phyloP scores from a whole-genome alignment of 2,329 filamentous ascomycete genomes.

The Sarocladium brachiariae region DNA sequence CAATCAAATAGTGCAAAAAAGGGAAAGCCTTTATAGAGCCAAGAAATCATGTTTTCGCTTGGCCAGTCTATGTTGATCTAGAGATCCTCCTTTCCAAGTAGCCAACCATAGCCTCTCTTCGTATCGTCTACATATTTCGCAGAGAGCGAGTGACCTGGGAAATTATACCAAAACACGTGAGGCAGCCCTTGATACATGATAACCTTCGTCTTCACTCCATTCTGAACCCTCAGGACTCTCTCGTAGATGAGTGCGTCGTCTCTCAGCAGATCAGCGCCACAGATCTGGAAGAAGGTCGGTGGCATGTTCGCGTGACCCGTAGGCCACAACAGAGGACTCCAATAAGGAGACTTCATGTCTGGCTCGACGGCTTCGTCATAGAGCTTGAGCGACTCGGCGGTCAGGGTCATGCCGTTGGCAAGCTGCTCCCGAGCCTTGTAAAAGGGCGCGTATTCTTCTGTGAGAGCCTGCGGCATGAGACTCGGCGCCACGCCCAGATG shows the following conservation, averaged over 20 bases:
- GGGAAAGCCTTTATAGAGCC: too few species aligned
- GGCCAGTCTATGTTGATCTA: too few species aligned
- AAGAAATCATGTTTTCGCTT: too few species aligned
- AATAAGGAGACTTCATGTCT: not conserved
- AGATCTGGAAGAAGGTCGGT: constrained; percentile 11
- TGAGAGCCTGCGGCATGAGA: constrained; percentile 5
- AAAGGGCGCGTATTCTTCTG: not conserved
- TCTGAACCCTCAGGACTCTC: constrained; percentile 5
- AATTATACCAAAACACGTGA: constrained; percentile 1
- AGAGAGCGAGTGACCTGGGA: not conserved
- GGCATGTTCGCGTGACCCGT: constrained; percentile 5
- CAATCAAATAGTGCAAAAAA: too few species aligned
- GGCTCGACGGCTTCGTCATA: not conserved
- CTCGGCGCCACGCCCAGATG: constrained; percentile 11
- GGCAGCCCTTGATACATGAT: not conserved
- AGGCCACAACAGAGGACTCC: constrained; percentile 8
- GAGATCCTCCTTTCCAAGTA: not conserved
- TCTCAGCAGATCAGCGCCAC: constrained; percentile 11
- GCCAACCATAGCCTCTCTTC: not conserved
- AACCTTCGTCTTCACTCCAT: not conserved
- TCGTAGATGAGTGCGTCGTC: constrained; percentile 14
- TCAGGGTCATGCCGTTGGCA: constrained; percentile 1
- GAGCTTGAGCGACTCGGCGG: not conserved
- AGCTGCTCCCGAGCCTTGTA: constrained; percentile 11
- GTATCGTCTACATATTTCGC: not conserved